Conservation (phyloP, 176 grass and related monocot genomes). For the Cenchrus purpureus region DNA sequence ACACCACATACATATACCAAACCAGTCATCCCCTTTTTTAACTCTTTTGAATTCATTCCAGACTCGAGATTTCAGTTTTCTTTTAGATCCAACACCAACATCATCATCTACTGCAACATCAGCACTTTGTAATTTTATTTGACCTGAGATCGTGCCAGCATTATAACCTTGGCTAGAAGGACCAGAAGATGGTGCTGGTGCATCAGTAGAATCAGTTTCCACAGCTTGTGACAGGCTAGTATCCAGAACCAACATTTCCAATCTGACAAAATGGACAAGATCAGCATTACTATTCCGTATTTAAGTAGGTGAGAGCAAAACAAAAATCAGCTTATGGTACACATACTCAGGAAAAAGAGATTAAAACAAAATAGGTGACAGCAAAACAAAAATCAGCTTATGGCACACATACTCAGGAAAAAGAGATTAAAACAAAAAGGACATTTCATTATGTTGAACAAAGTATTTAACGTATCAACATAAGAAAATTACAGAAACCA, state of each 20-base stretch:
- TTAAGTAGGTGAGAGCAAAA: too few species aligned
- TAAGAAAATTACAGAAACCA: too few species aligned
- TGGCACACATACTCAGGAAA: too few species aligned
- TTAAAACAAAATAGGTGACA: too few species aligned
- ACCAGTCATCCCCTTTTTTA: background rate
- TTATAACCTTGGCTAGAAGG: background rate
- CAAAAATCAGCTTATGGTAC: too few species aligned
- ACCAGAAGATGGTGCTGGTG: background rate
- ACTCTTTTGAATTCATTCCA: conserved; percentile 2
- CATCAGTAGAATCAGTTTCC: background rate
- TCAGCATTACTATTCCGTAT: background rate
- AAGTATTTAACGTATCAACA: too few species aligned
- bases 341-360: too few species aligned
- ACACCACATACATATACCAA: background rate
- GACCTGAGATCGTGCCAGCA: background rate
- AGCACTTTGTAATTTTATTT: background rate
- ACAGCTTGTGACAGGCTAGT: background rate
- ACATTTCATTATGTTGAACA: too few species aligned
- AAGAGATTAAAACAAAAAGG: too few species aligned
- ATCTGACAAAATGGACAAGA: background rate
- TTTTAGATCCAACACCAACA: background rate
- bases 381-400: too few species aligned
- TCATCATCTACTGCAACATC: background rate
- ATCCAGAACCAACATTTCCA: background rate
- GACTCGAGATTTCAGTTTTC: background rate